Conservation (phyloP, 2,329 filamentous ascomycete species). For the Neocatenulostroma microsporum region DNA sequence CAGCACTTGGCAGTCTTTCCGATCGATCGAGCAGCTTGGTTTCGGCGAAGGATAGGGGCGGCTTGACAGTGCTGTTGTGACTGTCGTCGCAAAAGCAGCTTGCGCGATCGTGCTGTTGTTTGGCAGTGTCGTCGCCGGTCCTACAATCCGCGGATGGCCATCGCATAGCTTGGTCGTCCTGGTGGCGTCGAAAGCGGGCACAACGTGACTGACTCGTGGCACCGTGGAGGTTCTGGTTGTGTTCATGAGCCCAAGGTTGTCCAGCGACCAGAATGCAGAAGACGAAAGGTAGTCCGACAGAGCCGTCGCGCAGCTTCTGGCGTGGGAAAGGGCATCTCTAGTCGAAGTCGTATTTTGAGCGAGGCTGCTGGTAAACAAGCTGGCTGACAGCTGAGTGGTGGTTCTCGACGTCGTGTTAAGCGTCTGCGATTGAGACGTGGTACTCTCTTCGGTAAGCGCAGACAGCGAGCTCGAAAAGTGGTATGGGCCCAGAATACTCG, state of each 20-base stretch:
- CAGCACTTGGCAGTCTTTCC: not conserved
- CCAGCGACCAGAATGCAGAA: not conserved
- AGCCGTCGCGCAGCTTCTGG: not conserved
- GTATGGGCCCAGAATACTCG: no score
- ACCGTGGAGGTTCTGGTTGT: no score
- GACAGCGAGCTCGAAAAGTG: no score
- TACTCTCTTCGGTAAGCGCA: no score
- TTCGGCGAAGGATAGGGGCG: not conserved
- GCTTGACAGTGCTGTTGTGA: no score
- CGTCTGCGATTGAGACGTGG: no score
- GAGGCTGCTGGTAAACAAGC: no score
- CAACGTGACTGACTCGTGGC: not conserved
- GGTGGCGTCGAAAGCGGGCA: not conserved
- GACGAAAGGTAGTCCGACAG: not conserved
- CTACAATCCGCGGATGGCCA: not conserved
- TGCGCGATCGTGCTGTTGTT: not conserved
- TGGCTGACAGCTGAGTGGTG: no score
- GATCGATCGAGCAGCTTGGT: not conserved
- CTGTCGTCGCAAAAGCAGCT: not conserved
- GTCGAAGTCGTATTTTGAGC: no score
- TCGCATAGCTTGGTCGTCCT: not conserved
- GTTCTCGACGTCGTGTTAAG: no score
- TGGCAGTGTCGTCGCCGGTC: not conserved
- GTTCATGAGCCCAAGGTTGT: not conserved
- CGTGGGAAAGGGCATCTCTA: no score